Percentiles rank a stretch among this genome's conserved stretches.
Conservation (phyloP, 345 rosid species). For the Turritis glabra region DNA sequence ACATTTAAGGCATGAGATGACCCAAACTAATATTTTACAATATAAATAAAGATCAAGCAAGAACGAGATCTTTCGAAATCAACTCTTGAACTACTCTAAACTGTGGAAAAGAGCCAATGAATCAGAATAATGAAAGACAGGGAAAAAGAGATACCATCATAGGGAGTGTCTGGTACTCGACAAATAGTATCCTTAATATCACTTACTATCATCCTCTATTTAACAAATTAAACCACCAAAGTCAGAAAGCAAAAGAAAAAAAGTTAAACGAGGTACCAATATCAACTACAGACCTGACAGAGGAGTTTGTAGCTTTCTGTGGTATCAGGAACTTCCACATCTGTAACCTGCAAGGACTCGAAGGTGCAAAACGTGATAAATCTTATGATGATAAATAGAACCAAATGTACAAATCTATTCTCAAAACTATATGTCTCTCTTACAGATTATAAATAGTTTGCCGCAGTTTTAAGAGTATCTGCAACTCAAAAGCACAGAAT, state of each 20-base stretch:
- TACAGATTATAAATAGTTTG: background rate
- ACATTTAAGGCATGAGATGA: background rate
- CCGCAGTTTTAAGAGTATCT: background rate
- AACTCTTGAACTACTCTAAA: background rate
- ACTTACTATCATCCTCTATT: constrained; percentile 82
- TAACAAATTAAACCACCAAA: constrained; percentile 29
- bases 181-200: constrained; percentile 93
- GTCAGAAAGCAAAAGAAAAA: background rate
- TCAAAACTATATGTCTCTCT: too few relatives aligned
- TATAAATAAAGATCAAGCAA: background rate
- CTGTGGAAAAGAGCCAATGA: background rate
- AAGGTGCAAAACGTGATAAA: background rate
- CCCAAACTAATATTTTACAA: background rate
- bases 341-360: constrained; percentile 54
- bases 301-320: constrained; percentile 86
- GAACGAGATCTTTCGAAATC: background rate
- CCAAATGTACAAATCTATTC: too few relatives aligned
- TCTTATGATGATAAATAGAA: too few relatives aligned
- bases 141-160: constrained; percentile 57
- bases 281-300: constrained; percentile 63
- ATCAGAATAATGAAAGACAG: background rate
- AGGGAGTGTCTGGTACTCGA: constrained; percentile 93
- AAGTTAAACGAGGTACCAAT: constrained; percentile 1
- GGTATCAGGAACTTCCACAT: constrained; percentile 71
- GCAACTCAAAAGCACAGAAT: background rate